Conservation (phyloP, 345 rosid genomes). For the Hibiscus mutabilis region DNA sequence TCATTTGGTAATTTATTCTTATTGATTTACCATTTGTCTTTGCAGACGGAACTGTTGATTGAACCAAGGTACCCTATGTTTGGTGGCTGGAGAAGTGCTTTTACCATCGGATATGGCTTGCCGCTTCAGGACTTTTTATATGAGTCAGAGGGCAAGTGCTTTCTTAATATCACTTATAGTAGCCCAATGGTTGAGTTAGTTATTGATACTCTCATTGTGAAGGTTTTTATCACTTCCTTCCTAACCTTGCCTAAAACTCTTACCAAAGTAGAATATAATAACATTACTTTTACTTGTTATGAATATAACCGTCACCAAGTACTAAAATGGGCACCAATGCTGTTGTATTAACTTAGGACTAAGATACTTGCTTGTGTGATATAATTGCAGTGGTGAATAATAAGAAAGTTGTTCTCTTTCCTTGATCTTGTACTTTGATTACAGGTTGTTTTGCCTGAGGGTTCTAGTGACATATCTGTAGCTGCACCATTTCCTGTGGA, state of each 20-base stretch:
- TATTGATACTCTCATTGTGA: not conserved
- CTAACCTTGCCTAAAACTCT: not conserved
- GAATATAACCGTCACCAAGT: no score
- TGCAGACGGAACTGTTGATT: slow-evolving; percentile 79
- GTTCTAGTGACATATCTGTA: not conserved
- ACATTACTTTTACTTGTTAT: not conserved
- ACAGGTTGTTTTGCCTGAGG: not conserved
- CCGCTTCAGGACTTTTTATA: not conserved
- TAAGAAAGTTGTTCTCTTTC: not conserved
- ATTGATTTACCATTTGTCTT: slow-evolving; percentile 17
- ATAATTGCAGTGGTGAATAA: not conserved
- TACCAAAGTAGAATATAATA: no score
- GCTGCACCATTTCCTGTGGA: not conserved
- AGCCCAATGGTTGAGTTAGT: not conserved
- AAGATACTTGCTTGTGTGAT: not conserved
- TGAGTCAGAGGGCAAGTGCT: not conserved
- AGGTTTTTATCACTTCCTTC: not conserved
- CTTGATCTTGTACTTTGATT: not conserved
- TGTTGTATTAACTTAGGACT: not conserved
- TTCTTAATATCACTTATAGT: not conserved
- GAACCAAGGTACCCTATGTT: slow-evolving; percentile 30
- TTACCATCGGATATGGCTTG: not conserved
- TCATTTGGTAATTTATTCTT: slow-evolving; percentile 6
- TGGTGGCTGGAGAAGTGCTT: slow-evolving; percentile 92
- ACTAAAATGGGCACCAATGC: no score